Percentiles rank a stretch among this genome's conserved stretches.
These are phyloP conservation scores for Pichia deserticola DNA, from an alignment of 805 yeast species.

Conservation along the genomic window DNA sequence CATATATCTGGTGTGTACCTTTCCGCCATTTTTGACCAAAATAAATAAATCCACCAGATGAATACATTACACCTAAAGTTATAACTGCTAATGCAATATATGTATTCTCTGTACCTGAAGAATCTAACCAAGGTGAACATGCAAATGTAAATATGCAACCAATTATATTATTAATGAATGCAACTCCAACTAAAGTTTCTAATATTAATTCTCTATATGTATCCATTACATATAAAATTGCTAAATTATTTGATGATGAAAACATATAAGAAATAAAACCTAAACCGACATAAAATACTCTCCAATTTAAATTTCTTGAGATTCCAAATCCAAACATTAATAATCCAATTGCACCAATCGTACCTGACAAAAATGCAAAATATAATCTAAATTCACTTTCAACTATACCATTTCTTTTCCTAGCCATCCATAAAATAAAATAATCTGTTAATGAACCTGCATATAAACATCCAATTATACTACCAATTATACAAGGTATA, in stretches of 20 bases:
- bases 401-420: conserved; percentile 48
- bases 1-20: conserved; percentile 45
- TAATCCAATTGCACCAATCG: conserved; percentile 53
- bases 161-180: conserved; percentile 53
- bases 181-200: conserved; percentile 60
- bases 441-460: conserved; percentile 60
- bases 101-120: conserved; percentile 50
- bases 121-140: conserved; percentile 54
- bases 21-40: conserved; percentile 56
- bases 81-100: conserved; percentile 56
- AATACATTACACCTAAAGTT: conserved; percentile 45
- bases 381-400: conserved; percentile 61
- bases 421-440: conserved; percentile 59
- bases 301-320: conserved; percentile 42
- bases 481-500: conserved; percentile 61
- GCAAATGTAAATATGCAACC: conserved; percentile 63
- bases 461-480: conserved; percentile 55
- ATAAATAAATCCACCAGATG: conserved; percentile 46
- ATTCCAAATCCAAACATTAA: conserved; percentile 63
- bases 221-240: conserved; percentile 60
- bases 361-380: conserved; percentile 48
- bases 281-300: conserved; percentile 49
- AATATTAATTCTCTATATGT: conserved; percentile 58
- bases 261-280: conserved; percentile 61
- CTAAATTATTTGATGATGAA: conserved; percentile 62